Conservation (phyloP, 2,329 filamentous ascomycete genomes). For the Stemphylium lycopersici region DNA sequence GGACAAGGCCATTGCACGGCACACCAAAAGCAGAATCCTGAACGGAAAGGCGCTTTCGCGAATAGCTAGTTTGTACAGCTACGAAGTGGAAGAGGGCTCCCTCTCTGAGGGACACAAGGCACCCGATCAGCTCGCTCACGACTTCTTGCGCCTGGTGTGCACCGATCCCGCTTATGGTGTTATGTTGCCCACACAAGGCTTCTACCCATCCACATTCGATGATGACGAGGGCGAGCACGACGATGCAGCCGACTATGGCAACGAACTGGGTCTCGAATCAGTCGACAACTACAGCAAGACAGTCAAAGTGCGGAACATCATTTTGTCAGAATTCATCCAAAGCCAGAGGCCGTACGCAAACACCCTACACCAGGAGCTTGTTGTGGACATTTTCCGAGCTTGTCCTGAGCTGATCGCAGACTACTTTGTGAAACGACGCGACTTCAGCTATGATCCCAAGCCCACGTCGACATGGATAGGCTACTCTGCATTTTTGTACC, state of each 20-base stretch:
- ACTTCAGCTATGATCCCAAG: slow-evolving; percentile 87
- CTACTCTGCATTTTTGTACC: slow-evolving; percentile 87
- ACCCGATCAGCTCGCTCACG: slow-evolving; percentile 73
- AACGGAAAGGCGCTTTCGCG: slow-evolving; percentile 75
- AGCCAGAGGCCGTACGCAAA: slow-evolving; percentile 83
- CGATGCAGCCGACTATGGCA: slow-evolving; percentile 54
- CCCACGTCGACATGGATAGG: slow-evolving; percentile 93
- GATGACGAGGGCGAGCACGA: slow-evolving; percentile 55
- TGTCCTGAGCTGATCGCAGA: slow-evolving; percentile 87
- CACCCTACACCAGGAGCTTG: slow-evolving; percentile 78
- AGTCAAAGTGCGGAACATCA: slow-evolving; percentile 78
- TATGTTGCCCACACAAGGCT: slow-evolving; percentile 76
- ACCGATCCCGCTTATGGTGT: slow-evolving; percentile 76
- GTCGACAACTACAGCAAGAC: slow-evolving; percentile 73
- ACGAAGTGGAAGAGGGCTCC: slow-evolving; percentile 53
- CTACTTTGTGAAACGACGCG: slow-evolving; percentile 80
- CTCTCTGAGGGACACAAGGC: slow-evolving; percentile 57
- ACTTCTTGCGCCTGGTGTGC: slow-evolving; percentile 76
- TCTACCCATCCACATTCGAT: slow-evolving; percentile 76
- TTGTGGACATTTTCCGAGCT: slow-evolving; percentile 77
- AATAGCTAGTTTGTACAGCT: slow-evolving; percentile 56
- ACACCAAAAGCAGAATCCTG: slow-evolving; percentile 76
- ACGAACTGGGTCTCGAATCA: slow-evolving; percentile 71
- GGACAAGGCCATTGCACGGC: slow-evolving; percentile 74
- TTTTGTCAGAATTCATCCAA: slow-evolving; percentile 78